Evolutionary conservation across 805 yeast genomes (phyloP).

Genomic region (Ogataea paraovalis): DNA sequence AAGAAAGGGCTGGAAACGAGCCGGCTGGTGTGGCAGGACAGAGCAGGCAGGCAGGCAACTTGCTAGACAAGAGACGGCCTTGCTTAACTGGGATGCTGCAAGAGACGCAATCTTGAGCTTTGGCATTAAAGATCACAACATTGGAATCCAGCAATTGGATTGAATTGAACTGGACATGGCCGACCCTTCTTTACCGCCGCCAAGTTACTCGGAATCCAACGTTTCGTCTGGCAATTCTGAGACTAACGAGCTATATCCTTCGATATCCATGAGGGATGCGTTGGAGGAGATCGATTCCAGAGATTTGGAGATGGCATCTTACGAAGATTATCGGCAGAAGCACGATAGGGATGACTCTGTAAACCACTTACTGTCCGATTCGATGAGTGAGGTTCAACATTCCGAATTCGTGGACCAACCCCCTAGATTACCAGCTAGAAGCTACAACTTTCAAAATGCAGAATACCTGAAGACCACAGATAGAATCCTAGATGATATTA

Average conservation of each 20-base stretch:
- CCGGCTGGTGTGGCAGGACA: too few relatives aligned
- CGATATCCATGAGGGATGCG: conserved; percentile 6
- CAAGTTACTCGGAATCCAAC: conserved; percentile 6
- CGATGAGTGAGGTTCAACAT: neutral
- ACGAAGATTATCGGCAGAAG: conserved; percentile 6
- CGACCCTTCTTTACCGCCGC: conserved; percentile 10
- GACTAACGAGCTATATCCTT: conserved; percentile 13
- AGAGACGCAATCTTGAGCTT: too few relatives aligned
- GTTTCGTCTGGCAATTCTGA: conserved; percentile 1
- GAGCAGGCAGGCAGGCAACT: too few relatives aligned
- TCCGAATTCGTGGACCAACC: conserved; percentile 3
- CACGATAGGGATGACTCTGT: conserved; percentile 5
- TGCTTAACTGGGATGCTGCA: too few relatives aligned
- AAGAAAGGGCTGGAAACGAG: conserved; percentile 4
- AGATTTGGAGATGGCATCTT: conserved; percentile 5
- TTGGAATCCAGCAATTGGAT: too few relatives aligned
- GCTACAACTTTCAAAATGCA: conserved; percentile 23
- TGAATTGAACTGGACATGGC: too few relatives aligned
- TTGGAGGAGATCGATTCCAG: conserved; percentile 6
- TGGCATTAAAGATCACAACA: too few relatives aligned
- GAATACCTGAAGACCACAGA: conserved; percentile 57
- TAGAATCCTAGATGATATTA: conserved; percentile 61
- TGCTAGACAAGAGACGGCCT: too few relatives aligned
- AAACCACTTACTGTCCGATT: neutral
- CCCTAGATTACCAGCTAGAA: conserved; percentile 15